phyloP scores from a whole-genome alignment of 2,329 filamentous ascomycete species.

The Geoglossum cookeanum region DNA sequence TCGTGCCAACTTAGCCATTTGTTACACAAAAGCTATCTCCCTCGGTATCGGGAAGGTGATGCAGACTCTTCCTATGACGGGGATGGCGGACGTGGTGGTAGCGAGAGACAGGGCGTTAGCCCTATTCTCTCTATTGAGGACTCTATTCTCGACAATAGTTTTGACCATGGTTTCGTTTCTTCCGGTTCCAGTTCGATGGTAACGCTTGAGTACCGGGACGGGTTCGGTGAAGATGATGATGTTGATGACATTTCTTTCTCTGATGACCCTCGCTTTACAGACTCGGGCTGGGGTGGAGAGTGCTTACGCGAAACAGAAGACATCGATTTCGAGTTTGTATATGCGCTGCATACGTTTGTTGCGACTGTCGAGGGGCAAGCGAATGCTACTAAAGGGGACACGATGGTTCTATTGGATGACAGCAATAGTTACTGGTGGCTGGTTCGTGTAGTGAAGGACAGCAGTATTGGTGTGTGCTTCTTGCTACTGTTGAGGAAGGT shows the following conservation, averaged over 20 bases:
- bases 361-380: conserved; percentile 96
- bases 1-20: not conserved
- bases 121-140: conserved; percentile 11
- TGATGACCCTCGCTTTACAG: conserved; percentile 43
- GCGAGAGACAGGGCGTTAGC: conserved; percentile 7
- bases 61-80: conserved; percentile 19
- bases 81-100: conserved; percentile 15
- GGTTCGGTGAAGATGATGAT: conserved; percentile 36
- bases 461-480: conserved; percentile 53
- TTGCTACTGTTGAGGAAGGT: not conserved
- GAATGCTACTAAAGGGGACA: conserved; percentile 95
- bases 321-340: conserved; percentile 99
- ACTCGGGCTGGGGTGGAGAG: conserved; percentile 55
- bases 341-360: conserved; percentile 92
- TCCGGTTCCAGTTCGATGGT: not conserved
- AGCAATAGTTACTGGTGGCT: conserved; percentile 99
- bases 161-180: not conserved
- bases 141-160: conserved; percentile 7
- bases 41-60: conserved; percentile 8
- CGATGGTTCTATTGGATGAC: conserved; percentile 94
- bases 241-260: conserved; percentile 36
- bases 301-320: conserved; percentile 93
- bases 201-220: conserved; percentile 12
- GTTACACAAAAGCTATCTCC: not conserved
- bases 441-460: conserved; percentile 90